A percentile compares a stretch with the other conserved stretches of the same genome.
Conservation (phyloP, 192 early-diverging fungal genomes). For the Allomyces macrogynus region DNA sequence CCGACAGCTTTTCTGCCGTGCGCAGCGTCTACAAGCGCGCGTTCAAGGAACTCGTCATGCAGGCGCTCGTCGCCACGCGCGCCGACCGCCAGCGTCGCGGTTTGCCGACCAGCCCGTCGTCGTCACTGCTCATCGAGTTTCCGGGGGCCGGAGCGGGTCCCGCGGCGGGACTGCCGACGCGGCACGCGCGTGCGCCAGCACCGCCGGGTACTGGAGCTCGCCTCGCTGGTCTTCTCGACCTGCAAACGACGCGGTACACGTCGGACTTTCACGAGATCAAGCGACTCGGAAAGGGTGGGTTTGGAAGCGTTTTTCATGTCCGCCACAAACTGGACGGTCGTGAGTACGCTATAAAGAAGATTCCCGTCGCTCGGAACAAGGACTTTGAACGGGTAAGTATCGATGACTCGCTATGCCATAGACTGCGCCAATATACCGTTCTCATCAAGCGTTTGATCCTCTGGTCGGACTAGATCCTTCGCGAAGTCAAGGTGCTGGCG, state of each 20-base stretch:
- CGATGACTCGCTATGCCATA: too few species aligned
- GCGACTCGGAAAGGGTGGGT: conserved; percentile 74
- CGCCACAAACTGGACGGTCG: conserved; percentile 72
- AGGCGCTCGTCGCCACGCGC: conserved; percentile 50
- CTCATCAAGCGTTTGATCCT: too few species aligned
- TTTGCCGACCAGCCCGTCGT: conserved; percentile 26
- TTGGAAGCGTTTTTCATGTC: conserved; percentile 64
- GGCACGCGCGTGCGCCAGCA: conserved; percentile 3
- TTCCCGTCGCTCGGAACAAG: conserved; percentile 37
- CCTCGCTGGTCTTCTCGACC: conserved; percentile 28
- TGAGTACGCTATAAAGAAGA: conserved; percentile 80
- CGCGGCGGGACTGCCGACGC: conserved; percentile 8
- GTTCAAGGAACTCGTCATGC: conserved; percentile 61
- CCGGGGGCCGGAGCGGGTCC: conserved; percentile 2
- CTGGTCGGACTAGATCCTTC: conserved; percentile 35
- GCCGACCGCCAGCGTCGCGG: conserved; percentile 16
- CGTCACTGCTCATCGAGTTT: conserved; percentile 11
- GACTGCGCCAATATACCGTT: too few species aligned
- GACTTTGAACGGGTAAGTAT: conserved; percentile 6
- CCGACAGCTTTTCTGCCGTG: conserved; percentile 56
- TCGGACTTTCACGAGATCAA: conserved; percentile 66
- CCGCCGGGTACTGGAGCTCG: conserved; percentile 3
- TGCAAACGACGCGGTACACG: conserved; percentile 45
- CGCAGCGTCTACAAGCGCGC: conserved; percentile 68
- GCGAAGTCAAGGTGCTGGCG: conserved; percentile 80